A percentile compares a stretch with the other conserved stretches of the same genome.
phyloP scores from a whole-genome alignment of 2,329 filamentous ascomycete genomes.

The Pseudopithomyces chartarum region DNA sequence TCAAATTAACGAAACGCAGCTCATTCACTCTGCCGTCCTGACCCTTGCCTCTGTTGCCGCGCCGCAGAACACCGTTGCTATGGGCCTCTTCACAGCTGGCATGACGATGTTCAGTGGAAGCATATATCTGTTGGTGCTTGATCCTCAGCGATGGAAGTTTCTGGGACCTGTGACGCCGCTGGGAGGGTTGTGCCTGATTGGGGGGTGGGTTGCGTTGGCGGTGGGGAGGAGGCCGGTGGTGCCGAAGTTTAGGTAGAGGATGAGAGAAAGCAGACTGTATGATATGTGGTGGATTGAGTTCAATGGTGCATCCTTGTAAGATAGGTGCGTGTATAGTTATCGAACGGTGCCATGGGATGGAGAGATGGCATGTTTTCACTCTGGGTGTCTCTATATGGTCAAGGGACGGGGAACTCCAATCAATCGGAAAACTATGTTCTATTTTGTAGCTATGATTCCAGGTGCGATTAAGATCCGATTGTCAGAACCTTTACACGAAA shows the following conservation, averaged over 20 bases:
- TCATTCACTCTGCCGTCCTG: conserved; percentile 66
- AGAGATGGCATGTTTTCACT: background rate
- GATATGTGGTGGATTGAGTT: background rate
- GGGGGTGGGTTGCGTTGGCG: conserved; percentile 62
- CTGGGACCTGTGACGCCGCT: conserved; percentile 69
- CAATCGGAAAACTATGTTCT: too few species aligned
- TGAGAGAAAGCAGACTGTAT: background rate
- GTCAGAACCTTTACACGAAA: too few species aligned
- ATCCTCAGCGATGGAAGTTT: conserved; percentile 63
- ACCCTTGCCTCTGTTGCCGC: conserved; percentile 60
- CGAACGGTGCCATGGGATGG: background rate
- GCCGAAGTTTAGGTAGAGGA: conserved; percentile 14
- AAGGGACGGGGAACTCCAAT: background rate
- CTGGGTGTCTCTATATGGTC: background rate
- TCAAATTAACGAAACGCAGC: conserved; percentile 45
- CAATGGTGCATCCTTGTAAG: background rate
- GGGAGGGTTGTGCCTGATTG: conserved; percentile 67
- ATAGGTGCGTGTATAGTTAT: background rate
- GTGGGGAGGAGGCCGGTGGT: conserved; percentile 40
- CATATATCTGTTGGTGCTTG: conserved; percentile 68
- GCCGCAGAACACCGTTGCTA: conserved; percentile 62
- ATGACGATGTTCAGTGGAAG: conserved; percentile 71
- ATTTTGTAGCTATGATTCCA: too few species aligned
- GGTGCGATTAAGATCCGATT: too few species aligned
- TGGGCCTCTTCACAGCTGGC: conserved; percentile 64